Percentiles rank a stretch among this genome's conserved stretches.
These are phyloP conservation scores for Camelina hispida DNA, from an alignment of 345 rosid genomes.

Conservation along the genomic window DNA sequence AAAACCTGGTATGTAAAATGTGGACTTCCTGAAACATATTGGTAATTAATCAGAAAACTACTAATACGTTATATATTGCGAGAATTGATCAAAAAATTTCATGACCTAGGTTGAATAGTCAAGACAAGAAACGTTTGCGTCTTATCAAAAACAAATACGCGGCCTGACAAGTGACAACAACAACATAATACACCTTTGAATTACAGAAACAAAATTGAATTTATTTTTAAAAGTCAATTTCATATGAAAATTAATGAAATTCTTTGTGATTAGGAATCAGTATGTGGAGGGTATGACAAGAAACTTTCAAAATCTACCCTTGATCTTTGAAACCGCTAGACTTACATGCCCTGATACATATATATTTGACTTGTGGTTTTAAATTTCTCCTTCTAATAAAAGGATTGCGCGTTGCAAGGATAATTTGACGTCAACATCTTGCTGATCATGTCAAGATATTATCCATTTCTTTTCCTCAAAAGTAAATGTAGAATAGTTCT, in stretches of 20 bases:
- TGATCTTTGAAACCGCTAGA: background rate
- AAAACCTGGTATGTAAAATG: background rate
- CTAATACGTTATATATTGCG: background rate
- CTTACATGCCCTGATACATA: background rate
- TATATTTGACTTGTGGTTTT: background rate
- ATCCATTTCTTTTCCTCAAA: background rate
- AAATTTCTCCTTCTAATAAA: background rate
- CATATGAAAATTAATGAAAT: background rate
- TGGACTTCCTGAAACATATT: background rate
- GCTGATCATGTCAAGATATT: background rate
- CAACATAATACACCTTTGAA: background rate
- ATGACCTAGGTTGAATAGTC: conserved; percentile 20
- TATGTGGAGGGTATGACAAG: background rate
- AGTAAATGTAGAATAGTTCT: conserved; percentile 3
- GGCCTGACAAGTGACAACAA: too few relatives aligned
- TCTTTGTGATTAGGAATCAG: conserved; percentile 12
- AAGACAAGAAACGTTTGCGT: conserved; percentile 1
- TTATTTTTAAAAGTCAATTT: background rate
- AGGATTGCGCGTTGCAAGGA: background rate
- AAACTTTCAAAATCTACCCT: background rate
- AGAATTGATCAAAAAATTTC: background rate
- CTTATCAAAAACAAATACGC: background rate
- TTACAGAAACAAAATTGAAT: background rate
- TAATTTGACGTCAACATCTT: conserved; percentile 1
- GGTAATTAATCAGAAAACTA: background rate